Evolutionary conservation across 371 early-diverging fungal species (phyloP).

Genomic region (Apophysomyces elegans): DNA sequence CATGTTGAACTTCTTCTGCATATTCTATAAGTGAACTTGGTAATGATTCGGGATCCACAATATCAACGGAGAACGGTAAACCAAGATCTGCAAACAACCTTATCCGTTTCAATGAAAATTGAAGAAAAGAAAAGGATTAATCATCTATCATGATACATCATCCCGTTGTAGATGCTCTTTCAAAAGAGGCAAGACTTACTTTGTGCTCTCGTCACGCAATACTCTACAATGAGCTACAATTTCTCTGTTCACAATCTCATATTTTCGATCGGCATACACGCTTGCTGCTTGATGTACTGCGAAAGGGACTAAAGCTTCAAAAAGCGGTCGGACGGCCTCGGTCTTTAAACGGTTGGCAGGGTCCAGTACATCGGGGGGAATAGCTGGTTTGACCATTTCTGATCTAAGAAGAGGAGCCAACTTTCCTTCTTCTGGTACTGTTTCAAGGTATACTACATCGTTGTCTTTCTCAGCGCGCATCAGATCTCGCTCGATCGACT

Average conservation of each 20-base stretch:
- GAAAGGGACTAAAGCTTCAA: constrained; percentile 85
- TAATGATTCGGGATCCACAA: constrained; percentile 57
- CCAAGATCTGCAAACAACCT: constrained; percentile 28
- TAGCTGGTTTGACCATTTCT: constrained; percentile 72
- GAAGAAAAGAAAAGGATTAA: too few relatives aligned
- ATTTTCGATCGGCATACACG: constrained; percentile 78
- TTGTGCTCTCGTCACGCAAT: constrained; percentile 60
- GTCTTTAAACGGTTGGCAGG: constrained; percentile 32
- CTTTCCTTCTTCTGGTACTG: constrained; percentile 66
- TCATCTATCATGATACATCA: too few relatives aligned
- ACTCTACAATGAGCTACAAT: constrained; percentile 65
- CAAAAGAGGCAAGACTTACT: constrained; percentile 34
- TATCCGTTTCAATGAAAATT: too few relatives aligned
- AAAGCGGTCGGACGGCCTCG: constrained; percentile 74
- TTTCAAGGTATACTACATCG: constrained; percentile 75
- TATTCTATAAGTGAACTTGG: constrained; percentile 68
- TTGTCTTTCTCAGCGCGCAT: constrained; percentile 78
- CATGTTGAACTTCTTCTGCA: constrained; percentile 74
- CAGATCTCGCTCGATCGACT: constrained; percentile 60
- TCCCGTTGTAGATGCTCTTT: too few relatives aligned
- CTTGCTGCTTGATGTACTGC: constrained; percentile 89
- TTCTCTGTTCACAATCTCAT: constrained; percentile 69
- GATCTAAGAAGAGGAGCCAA: constrained; percentile 70
- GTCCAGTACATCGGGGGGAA: constrained; percentile 38
- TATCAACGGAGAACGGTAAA: constrained; percentile 40